These are phyloP conservation scores for Globisporangium apiculatum DNA, from an alignment of 352 stramenopile species.

Conservation along the genomic window DNA sequence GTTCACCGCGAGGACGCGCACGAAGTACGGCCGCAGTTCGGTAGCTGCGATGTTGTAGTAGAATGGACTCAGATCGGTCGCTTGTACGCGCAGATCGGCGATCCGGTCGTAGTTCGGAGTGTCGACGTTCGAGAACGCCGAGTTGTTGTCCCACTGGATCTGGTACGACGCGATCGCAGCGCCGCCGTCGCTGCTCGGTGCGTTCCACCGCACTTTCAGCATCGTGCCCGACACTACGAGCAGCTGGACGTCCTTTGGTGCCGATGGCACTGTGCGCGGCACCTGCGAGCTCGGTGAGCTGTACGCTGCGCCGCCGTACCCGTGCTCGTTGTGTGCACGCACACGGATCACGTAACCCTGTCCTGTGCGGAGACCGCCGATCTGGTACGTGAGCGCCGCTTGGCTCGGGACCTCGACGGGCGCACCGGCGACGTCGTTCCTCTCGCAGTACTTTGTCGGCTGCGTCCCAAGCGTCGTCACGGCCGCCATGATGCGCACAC, in stretches of 20 bases:
- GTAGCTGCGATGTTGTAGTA: constrained; percentile 90
- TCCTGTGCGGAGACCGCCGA: constrained; percentile 45
- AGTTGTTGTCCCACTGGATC: constrained; percentile 90
- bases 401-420: constrained; percentile 29
- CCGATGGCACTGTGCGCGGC: constrained; percentile 32
- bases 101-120: constrained; percentile 63
- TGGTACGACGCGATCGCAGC: constrained; percentile 77
- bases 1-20: constrained; percentile 90
- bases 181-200: constrained; percentile 60
- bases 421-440: constrained; percentile 22
- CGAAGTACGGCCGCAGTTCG: constrained; percentile 65
- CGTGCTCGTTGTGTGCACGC: constrained; percentile 51
- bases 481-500: constrained; percentile 71
- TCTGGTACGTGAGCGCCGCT: constrained; percentile 22
- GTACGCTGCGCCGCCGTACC: constrained; percentile 41
- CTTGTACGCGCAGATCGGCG: constrained; percentile 29
- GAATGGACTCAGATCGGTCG: constrained; percentile 47
- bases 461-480: constrained; percentile 58
- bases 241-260: constrained; percentile 33
- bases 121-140: constrained; percentile 62
- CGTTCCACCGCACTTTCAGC: constrained; percentile 77
- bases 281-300: constrained; percentile 48
- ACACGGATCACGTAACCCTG: constrained; percentile 57
- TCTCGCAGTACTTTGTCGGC: constrained; percentile 77
- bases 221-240: constrained; percentile 51